Conservation (phyloP, 192 early-diverging fungal species). For the Coemansia sp. region DNA sequence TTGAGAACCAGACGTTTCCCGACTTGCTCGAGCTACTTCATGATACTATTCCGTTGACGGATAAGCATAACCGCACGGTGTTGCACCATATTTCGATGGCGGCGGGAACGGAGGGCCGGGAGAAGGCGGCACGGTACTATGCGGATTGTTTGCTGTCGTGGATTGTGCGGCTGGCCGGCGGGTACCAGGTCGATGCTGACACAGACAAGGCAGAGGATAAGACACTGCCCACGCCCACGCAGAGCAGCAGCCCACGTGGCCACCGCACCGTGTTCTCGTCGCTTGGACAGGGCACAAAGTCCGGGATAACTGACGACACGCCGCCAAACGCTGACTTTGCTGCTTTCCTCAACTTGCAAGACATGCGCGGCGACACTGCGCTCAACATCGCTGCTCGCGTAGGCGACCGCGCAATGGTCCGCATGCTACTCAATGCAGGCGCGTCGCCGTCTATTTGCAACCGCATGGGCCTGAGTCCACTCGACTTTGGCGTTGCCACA, state of each 20-base stretch:
- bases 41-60: conserved; percentile 71
- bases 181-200: conserved; percentile 39
- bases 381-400: conserved; percentile 83
- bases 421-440: conserved; percentile 72
- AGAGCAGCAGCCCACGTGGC: conserved; percentile 33
- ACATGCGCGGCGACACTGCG: conserved; percentile 86
- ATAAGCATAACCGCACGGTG: conserved; percentile 80
- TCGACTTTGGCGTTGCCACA: conserved; percentile 62
- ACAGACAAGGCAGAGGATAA: conserved; percentile 3
- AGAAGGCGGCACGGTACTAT: conserved; percentile 81
- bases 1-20: conserved; percentile 78
- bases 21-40: conserved; percentile 71
- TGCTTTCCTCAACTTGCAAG: conserved; percentile 76
- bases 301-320: background rate
- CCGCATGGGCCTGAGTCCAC: conserved; percentile 72
- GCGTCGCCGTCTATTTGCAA: conserved; percentile 75
- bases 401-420: conserved; percentile 69
- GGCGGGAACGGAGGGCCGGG: conserved; percentile 68
- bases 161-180: conserved; percentile 56
- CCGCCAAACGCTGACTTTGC: conserved; percentile 66
- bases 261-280: background rate
- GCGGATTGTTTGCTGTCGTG: conserved; percentile 80
- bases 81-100: conserved; percentile 87
- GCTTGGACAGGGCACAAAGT: background rate
- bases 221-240: conserved; percentile 31